Evolutionary conservation across 2,329 filamentous ascomycete genomes (phyloP).

Genomic region (Penicillium sp.): DNA sequence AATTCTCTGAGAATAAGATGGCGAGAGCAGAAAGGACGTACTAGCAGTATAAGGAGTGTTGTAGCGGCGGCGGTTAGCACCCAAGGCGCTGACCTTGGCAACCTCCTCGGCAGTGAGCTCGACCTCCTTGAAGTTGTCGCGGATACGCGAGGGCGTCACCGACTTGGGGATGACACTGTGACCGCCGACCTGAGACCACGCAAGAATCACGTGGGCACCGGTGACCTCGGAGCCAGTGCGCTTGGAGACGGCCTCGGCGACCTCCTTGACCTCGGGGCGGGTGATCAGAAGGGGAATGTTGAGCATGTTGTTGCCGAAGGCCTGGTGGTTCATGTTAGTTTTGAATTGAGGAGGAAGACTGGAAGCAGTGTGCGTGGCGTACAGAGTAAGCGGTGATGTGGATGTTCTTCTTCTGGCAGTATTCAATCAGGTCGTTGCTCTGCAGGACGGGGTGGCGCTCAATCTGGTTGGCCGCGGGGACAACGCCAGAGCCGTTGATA

Average conservation of each 20-base stretch:
- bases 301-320: conserved; percentile 63
- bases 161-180: conserved; percentile 50
- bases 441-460: conserved; percentile 72
- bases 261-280: conserved; percentile 65
- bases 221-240: conserved; percentile 39
- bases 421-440: conserved; percentile 61
- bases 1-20: neutral
- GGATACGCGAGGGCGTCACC: conserved; percentile 47
- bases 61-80: conserved; percentile 40
- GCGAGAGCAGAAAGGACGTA: conserved; percentile 14
- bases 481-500: conserved; percentile 58
- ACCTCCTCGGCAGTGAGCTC: conserved; percentile 45
- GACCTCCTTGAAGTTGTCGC: conserved; percentile 49
- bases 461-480: conserved; percentile 70
- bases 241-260: conserved; percentile 60
- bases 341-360: neutral
- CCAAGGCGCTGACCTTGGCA: conserved; percentile 38
- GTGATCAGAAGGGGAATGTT: conserved; percentile 68
- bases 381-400: conserved; percentile 67
- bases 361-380: conserved; percentile 12
- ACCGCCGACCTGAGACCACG: conserved; percentile 46
- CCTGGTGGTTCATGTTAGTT: conserved; percentile 28
- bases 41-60: conserved; percentile 40
- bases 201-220: conserved; percentile 44
- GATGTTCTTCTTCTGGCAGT: conserved; percentile 63